Evolutionary conservation across 441 rosid genomes (phyloP), one percentile per base, ranked within the genome.

Genomic region (Erysimum cheiri): DNA sequence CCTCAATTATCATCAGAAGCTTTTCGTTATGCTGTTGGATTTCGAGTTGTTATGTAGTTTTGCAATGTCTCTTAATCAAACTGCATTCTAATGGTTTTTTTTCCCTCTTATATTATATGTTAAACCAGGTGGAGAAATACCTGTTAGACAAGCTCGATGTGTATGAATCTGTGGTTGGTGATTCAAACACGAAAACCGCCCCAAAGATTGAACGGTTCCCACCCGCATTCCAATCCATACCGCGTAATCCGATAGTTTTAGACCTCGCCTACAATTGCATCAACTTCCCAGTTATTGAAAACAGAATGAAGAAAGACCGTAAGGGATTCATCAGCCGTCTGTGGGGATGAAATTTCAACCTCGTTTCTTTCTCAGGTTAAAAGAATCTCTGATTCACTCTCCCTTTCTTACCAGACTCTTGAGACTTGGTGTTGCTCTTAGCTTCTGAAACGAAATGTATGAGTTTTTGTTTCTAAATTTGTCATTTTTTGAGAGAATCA

Each of bases 191-290:
- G 35, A 95, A 86, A 77, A 80, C 70, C 4, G 77, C 72, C 8
- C 81, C 99, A 8, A 86, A 74, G 67, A 95, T 95, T 28, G 96
- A 79, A 75, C 83, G 78, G 65, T 95, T 95, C 81, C 99, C 98
- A 32, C 99, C 97, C 0, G 82, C 88, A 3, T 87, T 89, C 76
- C 85, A 85, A 56, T 48, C 88, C 0, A 81, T 86, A 71, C 70
- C 98, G 53, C 82, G 99, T 35, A 88, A 89, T 70, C 98, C 99
- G 10, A 88, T 95, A 39, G 91, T 92, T 60, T 67, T 92, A 36
- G 98, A 95, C 78, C 91, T 92, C 10, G 98, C 92, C 37, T 78
- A 83, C 78, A 73, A 77, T 44, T 75, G 62, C 58, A 82, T 92
- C 17, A 87, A 87, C 15, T 95, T 92, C 90, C 99, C 99, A 8